These are phyloP conservation scores for Tylopilus subfusipes DNA, from an alignment of 768 basidiomycete species.

Conservation along the genomic window DNA sequence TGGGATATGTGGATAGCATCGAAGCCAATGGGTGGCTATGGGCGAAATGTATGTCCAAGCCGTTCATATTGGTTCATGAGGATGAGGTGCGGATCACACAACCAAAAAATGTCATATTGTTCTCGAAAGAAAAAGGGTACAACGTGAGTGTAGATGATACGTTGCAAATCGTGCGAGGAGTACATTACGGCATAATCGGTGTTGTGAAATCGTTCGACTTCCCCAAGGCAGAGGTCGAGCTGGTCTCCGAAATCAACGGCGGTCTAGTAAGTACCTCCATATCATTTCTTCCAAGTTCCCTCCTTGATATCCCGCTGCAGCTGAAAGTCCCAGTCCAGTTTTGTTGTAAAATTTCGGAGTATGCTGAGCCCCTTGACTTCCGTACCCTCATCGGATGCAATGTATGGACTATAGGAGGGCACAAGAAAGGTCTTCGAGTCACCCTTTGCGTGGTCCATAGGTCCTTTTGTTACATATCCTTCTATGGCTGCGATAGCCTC, in stretches of 20 bases:
- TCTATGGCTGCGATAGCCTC: background rate
- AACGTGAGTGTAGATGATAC: background rate
- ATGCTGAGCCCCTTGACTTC: background rate
- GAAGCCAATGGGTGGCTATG: background rate
- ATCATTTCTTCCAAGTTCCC: too few species aligned
- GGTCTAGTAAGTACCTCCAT: background rate
- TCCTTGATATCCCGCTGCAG: background rate
- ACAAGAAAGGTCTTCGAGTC: too few species aligned
- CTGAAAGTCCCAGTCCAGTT: background rate
- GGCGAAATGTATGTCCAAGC: background rate
- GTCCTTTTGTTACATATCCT: background rate
- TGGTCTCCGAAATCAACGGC: background rate
- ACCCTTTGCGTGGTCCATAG: background rate
- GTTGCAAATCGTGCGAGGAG: background rate
- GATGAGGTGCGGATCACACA: background rate
- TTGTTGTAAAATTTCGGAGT: background rate
- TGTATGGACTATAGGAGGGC: background rate
- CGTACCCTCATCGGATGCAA: background rate
- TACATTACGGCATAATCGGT: background rate
- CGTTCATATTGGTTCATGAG: background rate
- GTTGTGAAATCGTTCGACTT: background rate
- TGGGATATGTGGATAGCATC: background rate
- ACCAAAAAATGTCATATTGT: background rate
- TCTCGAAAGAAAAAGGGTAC: background rate
- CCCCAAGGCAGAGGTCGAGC: background rate